Percentiles rank a stretch among this genome's conserved stretches.
These are phyloP conservation scores for Hyaloscypha variabilis DNA, from an alignment of 495 filamentous ascomycete species.

Conservation along the genomic window DNA sequence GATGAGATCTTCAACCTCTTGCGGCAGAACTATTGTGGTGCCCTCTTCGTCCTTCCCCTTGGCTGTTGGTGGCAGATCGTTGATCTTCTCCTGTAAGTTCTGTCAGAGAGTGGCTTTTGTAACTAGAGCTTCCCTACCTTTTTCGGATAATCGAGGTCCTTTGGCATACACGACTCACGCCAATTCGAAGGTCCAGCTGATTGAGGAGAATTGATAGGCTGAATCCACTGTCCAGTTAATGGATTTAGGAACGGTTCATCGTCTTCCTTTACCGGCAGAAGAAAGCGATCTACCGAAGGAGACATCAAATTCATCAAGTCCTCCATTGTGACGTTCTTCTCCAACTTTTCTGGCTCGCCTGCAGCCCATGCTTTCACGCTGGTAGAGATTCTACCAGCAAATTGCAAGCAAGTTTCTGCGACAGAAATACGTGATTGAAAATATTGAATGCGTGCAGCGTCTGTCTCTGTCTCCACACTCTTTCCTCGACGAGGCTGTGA, in stretches of 20 bases:
- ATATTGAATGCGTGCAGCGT: conserved; percentile 5
- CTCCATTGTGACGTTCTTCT: not conserved
- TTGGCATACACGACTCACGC: not conserved
- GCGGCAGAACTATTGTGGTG: no score
- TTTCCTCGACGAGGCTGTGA: conserved; percentile 20
- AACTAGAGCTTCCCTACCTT: not conserved
- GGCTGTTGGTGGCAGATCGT: no score
- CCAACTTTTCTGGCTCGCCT: conserved; percentile 2
- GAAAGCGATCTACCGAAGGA: not conserved
- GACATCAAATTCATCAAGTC: not conserved
- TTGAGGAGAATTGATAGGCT: not conserved
- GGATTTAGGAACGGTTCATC: conserved; percentile 16
- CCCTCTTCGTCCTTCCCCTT: no score
- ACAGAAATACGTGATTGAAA: not conserved
- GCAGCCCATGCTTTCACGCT: conserved; percentile 5
- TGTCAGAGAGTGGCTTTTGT: not conserved
- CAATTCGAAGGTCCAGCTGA: not conserved
- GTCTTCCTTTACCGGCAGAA: not conserved
- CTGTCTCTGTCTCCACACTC: not conserved
- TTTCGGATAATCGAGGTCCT: not conserved
- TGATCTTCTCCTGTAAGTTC: no score
- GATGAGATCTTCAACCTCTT: no score
- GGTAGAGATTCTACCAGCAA: not conserved
- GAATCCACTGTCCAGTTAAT: conserved; percentile 17
- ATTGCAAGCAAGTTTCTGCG: not conserved